Conservation (phyloP, 2,329 filamentous ascomycete species). For the Diplodia scrobiculata region DNA sequence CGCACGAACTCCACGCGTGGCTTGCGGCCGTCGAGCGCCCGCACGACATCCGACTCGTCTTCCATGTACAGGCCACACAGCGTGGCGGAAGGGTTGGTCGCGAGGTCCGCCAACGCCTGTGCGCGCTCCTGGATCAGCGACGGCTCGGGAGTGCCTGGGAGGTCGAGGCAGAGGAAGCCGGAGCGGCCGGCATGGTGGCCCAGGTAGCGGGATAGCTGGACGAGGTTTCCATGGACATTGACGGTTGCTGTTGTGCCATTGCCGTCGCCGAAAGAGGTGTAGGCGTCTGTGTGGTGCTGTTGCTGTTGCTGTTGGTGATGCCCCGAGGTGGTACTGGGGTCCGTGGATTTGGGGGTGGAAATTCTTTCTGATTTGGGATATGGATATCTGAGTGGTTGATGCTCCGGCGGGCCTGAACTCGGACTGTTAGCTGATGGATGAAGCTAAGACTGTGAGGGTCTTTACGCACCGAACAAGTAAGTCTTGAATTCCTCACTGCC, state of each 20-base stretch:
- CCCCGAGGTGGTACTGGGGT: neutral
- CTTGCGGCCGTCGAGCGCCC: neutral
- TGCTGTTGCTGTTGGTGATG: neutral
- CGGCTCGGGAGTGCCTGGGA: neutral
- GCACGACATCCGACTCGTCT: neutral
- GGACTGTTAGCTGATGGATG: neutral
- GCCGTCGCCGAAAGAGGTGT: constrained; percentile 13
- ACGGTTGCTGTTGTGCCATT: constrained; percentile 14
- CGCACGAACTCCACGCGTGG: neutral
- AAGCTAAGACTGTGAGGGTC: neutral
- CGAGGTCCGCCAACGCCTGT: neutral
- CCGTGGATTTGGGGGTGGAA: neutral
- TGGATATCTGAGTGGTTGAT: neutral
- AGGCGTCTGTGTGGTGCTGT: constrained; percentile 2
- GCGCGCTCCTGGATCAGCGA: neutral
- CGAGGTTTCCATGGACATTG: constrained; percentile 10
- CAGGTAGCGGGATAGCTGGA: constrained; percentile 18
- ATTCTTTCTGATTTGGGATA: constrained; percentile 2
- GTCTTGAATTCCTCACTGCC: neutral
- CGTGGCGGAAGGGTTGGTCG: neutral
- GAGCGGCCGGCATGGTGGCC: neutral
- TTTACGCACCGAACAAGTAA: neutral
- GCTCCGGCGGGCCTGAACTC: neutral
- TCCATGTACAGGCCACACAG: constrained; percentile 11
- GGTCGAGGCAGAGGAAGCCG: constrained; percentile 14